Evolutionary conservation across 1,284 basidiomycete species (phyloP).

Genomic region (Neotropicomus parvogracilis): DNA sequence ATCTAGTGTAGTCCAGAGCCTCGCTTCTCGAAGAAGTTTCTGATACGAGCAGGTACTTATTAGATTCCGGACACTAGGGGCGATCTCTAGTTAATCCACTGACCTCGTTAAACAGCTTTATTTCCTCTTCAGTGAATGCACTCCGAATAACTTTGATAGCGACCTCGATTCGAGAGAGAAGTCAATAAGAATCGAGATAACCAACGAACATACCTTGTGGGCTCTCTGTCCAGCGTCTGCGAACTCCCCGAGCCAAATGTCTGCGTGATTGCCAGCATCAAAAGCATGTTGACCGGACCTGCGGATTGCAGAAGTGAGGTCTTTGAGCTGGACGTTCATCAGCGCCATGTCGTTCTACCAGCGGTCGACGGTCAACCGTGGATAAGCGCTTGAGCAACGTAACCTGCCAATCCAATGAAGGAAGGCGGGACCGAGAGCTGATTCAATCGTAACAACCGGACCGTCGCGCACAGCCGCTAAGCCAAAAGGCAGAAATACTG

Average conservation of each 20-base stretch:
- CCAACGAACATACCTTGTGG: conserved; percentile 4
- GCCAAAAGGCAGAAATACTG: too few species aligned
- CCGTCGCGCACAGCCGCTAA: too few species aligned
- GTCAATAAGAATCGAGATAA: neutral
- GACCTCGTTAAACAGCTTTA: conserved; percentile 23
- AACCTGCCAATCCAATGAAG: too few species aligned
- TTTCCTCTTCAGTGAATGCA: conserved; percentile 16
- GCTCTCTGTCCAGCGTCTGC: conserved; percentile 5
- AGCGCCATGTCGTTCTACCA: conserved; percentile 18
- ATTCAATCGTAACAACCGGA: too few species aligned
- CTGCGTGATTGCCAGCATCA: conserved; percentile 23
- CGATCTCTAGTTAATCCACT: neutral
- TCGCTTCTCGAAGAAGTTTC: conserved; percentile 32
- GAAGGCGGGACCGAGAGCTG: too few species aligned
- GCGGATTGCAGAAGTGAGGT: conserved; percentile 22
- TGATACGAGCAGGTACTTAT: conserved; percentile 1
- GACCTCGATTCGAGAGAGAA: conserved; percentile 12
- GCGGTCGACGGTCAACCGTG: too few species aligned
- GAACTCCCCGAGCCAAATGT: conserved; percentile 28
- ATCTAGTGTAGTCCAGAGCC: conserved; percentile 26
- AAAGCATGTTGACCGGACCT: conserved; percentile 18
- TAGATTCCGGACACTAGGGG: neutral
- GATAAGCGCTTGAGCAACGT: too few species aligned
- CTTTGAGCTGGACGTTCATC: conserved; percentile 20
- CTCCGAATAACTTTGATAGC: conserved; percentile 30